Percentiles rank a stretch among this genome's conserved stretches.
Conservation (phyloP, 371 early-diverging fungal species). For the Lichtheimia hyalospora region DNA sequence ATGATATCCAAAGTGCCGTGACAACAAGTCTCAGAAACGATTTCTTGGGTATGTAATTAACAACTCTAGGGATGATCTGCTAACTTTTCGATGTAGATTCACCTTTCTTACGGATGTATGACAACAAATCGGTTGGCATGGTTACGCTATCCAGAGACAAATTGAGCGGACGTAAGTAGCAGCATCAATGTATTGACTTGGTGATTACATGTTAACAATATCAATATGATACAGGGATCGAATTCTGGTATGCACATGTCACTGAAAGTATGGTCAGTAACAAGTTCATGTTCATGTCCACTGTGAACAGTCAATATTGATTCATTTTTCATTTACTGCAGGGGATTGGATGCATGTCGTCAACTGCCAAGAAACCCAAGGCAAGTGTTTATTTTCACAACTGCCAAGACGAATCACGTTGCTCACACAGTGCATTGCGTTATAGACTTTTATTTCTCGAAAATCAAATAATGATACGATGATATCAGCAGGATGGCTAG, state of each 20-base stretch:
- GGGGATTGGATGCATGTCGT: slow-evolving; percentile 55
- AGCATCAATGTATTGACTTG: no score
- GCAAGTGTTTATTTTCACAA: slow-evolving; percentile 8
- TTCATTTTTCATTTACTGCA: slow-evolving; percentile 11
- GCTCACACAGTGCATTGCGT: background rate
- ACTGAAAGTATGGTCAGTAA: slow-evolving; percentile 59
- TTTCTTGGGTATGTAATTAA: slow-evolving; percentile 28
- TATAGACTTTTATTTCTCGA: slow-evolving; percentile 36
- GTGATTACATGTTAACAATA: background rate
- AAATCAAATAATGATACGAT: slow-evolving; percentile 8
- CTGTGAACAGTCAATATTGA: background rate
- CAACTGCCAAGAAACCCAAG: slow-evolving; percentile 25
- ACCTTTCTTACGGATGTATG: slow-evolving; percentile 35
- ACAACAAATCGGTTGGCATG: slow-evolving; percentile 47
- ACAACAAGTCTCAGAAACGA: slow-evolving; percentile 20
- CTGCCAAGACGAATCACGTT: background rate
- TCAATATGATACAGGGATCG: slow-evolving; percentile 26
- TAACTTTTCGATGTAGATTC: slow-evolving; percentile 23
- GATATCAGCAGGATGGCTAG: slow-evolving; percentile 9
- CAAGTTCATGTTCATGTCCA: background rate
- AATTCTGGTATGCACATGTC: slow-evolving; percentile 59
- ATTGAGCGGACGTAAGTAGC: background rate
- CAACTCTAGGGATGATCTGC: slow-evolving; percentile 2
- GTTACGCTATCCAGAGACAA: slow-evolving; percentile 37
- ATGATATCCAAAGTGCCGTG: slow-evolving; percentile 35